Percentiles rank a stretch among this genome's conserved stretches.
These are phyloP conservation scores for Eimeria sp. DNA, from an alignment of 169 alveolate species.

Conservation along the genomic window DNA sequence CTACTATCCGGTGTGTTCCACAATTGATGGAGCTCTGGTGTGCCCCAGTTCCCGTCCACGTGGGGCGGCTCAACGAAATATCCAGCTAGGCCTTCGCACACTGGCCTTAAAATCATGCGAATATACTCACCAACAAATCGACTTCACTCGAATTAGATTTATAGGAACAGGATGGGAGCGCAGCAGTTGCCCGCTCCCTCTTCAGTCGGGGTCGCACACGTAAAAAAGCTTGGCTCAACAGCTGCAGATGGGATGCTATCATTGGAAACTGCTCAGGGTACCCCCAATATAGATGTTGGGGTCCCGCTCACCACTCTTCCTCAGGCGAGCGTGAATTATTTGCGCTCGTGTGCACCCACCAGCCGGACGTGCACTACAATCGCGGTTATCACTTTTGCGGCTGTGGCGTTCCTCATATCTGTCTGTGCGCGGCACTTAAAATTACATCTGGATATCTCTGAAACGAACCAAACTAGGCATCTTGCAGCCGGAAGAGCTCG, in stretches of 20 bases:
- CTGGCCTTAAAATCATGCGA: not conserved
- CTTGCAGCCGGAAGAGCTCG: not conserved
- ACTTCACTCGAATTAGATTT: not conserved
- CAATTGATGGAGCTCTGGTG: not conserved
- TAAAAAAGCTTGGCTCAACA: not conserved
- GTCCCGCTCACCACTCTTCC: not conserved
- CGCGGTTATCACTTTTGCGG: not conserved
- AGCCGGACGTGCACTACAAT: not conserved
- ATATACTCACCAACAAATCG: not conserved
- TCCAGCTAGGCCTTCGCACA: not conserved
- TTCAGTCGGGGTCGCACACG: not conserved
- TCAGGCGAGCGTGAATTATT: not conserved
- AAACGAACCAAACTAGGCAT: not conserved
- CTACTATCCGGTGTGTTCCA: not conserved
- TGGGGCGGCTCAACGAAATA: not conserved
- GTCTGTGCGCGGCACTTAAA: conserved; percentile 1
- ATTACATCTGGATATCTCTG: not conserved
- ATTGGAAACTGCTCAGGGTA: not conserved
- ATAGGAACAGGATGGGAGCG: not conserved
- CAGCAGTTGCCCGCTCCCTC: not conserved
- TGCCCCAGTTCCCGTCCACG: not conserved
- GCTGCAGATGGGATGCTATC: not conserved
- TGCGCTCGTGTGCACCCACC: not conserved
- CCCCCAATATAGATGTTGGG: not conserved
- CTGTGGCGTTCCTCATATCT: conserved; percentile 22